phyloP scores from a whole-genome alignment of 2,329 filamentous ascomycete species.

The Geosmithia putterillii region DNA sequence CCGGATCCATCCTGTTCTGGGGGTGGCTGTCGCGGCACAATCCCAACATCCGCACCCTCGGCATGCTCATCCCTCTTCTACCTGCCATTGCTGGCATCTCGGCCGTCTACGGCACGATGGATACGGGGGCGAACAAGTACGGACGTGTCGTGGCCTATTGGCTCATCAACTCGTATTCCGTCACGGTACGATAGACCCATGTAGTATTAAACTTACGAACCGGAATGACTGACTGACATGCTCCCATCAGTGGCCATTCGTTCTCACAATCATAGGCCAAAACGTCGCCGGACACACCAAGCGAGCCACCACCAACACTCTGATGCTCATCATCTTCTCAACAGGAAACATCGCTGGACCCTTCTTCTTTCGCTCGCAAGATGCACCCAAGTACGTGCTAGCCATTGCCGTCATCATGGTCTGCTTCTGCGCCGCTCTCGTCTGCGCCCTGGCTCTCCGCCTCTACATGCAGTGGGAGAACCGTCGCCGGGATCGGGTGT shows the following conservation, averaged over 20 bases:
- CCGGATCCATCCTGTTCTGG: constrained; percentile 12
- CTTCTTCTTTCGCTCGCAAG: constrained; percentile 29
- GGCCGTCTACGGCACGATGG: constrained; percentile 11
- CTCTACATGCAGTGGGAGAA: constrained; percentile 18
- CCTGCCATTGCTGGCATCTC: constrained; percentile 12
- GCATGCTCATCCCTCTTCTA: constrained; percentile 13
- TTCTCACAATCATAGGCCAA: constrained; percentile 16
- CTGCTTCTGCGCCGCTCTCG: constrained; percentile 11
- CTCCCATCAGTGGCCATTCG: constrained; percentile 8
- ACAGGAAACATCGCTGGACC: constrained; percentile 53
- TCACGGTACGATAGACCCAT: constrained; percentile 8
- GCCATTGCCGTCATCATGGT: constrained; percentile 11
- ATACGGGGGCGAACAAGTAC: constrained; percentile 11
- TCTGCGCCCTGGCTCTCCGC: constrained; percentile 15
- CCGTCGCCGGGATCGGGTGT: constrained; percentile 9
- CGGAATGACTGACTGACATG: not conserved
- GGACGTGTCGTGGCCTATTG: constrained; percentile 9
- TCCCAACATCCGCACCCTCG: constrained; percentile 11
- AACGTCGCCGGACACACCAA: constrained; percentile 24
- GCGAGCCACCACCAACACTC: constrained; percentile 27
- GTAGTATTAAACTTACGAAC: too few relatives aligned
- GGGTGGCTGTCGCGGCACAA: constrained; percentile 11
- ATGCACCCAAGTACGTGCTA: constrained; percentile 10
- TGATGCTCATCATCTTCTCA: constrained; percentile 44
- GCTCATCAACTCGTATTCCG: constrained; percentile 12